Base-by-base conservation (phyloP, 768 basidiomycete species). In the Amanita jacksonii region DNA sequence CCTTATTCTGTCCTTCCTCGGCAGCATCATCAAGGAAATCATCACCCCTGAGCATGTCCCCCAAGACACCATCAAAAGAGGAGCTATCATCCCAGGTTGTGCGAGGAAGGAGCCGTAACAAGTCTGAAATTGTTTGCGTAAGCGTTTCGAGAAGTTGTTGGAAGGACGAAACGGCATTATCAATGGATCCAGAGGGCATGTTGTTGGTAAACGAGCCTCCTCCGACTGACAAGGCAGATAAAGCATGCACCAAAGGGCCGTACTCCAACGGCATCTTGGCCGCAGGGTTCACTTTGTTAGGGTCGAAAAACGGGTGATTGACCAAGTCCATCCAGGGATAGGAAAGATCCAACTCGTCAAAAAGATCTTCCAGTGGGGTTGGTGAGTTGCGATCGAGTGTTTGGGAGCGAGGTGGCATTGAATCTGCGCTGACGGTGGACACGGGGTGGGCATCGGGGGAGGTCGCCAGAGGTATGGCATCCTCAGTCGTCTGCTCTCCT, bases 61-160 rank as follows among this genome's bases (percentile, higher is more conserved):
- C 75, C 16, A 90, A 65, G 16, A 88, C 85, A 27, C 85, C 83
- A 52, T 89, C 85, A 52, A 89, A 90, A 8, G 86, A 89, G 0
- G 88, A 88, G 49, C 83, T 87, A 54, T 90, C 87, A 47, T 88
- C 85, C 88, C 86, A 90, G 1, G 87, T 89, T 8, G 85, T 87
- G 10, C 86, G 81, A 13, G 88, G 89, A 47, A 92, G 78, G 24
- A 91, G 73, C 5, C 85, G 81, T 31, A 92, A 67, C 22, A 92
- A 63, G 51, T 89, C 88, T 3, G 88, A 90, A 52, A 92, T 90
- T 0, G 87, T 90, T 54, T 91, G 87, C 1, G 88, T 92, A 34
- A 92, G 65, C 0, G 86, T 91, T 66, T 90, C 88, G 33, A 92
- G 67, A 0, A 92, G 67, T 54, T 89, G 86, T 52, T 92, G 87